Base-by-base conservation (phyloP, 1,139 yeast genomes). In the Pichia sp. region DNA sequence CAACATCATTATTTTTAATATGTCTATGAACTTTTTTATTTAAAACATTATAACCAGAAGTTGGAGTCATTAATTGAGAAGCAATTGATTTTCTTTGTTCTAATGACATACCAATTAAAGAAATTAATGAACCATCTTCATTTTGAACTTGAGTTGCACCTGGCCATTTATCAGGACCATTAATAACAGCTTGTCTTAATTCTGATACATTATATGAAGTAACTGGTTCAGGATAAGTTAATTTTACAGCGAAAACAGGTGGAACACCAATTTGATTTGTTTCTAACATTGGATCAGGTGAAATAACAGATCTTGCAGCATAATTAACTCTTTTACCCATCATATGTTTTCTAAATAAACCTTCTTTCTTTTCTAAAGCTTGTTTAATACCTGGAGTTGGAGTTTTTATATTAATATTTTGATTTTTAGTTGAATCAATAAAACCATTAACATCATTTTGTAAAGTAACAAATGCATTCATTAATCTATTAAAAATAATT, bases 291-390 rank as follows among this genome's bases (percentile, higher is more conserved):
- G 99, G 99, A 72, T 94, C 99, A 4, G 98, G 98, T 6, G 98
- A 90, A 70, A 94, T 94, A 60, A 94, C 99, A 11, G 98, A 90
- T 69, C 99, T 87, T 45, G 98, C 98, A 53, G 98, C 97, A 63
- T 86, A 90, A 67, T 94, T 94, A 53, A 94, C 99, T 74, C 99
- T 88, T 75, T 94, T 94, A 68, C 99, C 99, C 98, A 94, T 94
- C 98, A 94, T 92, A 64, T 94, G 96, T 68, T 90, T 92, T 75
- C 99, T 83, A 75, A 92, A 92, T 58, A 92, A 76, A 67, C 99
- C 99, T 71, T 94, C 98, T 67, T 94, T 94, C 83, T 94, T 92
- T 71, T 94, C 99, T 63, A 94, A 74, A 4, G 96, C 96, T 74
- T 94, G 98, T 67, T 94, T 92, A 61, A 94, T 81, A 73, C 99